Conservation (phyloP, 1,284 basidiomycete genomes). For the Heterobasidion occidentale region DNA sequence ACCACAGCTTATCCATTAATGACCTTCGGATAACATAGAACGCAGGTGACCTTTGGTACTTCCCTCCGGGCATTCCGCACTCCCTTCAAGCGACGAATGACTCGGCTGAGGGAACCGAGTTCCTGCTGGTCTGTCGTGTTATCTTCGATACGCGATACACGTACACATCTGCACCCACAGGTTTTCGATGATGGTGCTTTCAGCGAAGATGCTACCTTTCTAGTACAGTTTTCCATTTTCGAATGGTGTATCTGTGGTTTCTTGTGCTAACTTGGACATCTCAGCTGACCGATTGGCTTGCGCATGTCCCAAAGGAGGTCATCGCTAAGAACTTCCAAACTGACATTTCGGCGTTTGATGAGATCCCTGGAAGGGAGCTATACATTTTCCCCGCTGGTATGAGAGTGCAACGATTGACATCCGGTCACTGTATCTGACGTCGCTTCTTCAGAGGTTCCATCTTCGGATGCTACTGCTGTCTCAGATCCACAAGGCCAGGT, state of each 20-base stretch:
- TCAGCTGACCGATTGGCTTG: conserved; percentile 56
- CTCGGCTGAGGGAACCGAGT: conserved; percentile 54
- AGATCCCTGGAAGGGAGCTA: conserved; percentile 50
- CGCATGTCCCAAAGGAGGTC: conserved; percentile 55
- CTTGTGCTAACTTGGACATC: background rate
- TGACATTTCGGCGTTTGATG: conserved; percentile 42
- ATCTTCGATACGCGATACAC: background rate
- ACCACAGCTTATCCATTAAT: background rate
- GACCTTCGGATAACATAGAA: conserved; percentile 12
- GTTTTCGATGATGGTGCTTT: conserved; percentile 61
- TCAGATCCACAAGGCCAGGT: conserved; percentile 43
- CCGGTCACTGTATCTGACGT: conserved; percentile 6
- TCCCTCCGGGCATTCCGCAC: conserved; percentile 52
- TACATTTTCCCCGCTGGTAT: conserved; percentile 61
- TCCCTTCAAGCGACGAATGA: conserved; percentile 57
- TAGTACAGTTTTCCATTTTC: conserved; percentile 25
- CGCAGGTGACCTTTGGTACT: conserved; percentile 47
- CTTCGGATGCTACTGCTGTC: conserved; percentile 20
- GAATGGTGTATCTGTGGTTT: background rate
- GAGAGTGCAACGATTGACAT: conserved; percentile 7
- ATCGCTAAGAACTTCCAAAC: conserved; percentile 67
- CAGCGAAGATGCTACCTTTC: conserved; percentile 62
- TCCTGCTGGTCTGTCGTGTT: conserved; percentile 45
- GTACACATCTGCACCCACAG: conserved; percentile 21
- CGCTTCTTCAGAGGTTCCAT: conserved; percentile 9